These are phyloP conservation scores for Picea abies DNA, from an alignment of 83 land plant species.

Conservation along the genomic window DNA sequence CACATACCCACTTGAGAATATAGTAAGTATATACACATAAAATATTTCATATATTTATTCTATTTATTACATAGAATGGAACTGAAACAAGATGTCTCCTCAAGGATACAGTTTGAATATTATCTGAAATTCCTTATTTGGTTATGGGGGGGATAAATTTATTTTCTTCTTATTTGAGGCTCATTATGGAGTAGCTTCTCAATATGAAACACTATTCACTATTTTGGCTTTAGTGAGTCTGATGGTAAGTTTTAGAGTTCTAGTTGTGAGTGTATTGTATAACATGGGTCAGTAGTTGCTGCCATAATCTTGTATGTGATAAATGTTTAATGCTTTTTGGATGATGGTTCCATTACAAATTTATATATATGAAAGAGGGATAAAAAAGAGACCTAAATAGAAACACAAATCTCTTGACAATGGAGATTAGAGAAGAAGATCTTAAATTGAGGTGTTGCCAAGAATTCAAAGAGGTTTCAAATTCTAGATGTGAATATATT, in stretches of 20 bases:
- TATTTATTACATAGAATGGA: background rate
- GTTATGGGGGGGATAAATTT: background rate
- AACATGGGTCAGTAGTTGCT: background rate
- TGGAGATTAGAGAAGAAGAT: no score
- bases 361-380: slow-evolving; percentile 25
- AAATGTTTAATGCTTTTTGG: background rate
- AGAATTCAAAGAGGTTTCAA: slow-evolving; percentile 17
- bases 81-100: background rate
- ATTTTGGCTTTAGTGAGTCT: slow-evolving; percentile 7
- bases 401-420: no score
- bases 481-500: no score
- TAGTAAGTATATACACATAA: background rate
- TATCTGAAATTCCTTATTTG: background rate
- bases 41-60: background rate
- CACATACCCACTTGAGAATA: no score
- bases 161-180: background rate
- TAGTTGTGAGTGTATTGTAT: background rate
- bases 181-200: slow-evolving; percentile 3
- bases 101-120: background rate
- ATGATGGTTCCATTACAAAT: slow-evolving; percentile 38
- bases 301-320: background rate
- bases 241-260: slow-evolving; percentile 1
- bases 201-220: slow-evolving; percentile 12
- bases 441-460: no score
- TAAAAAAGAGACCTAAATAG: no score